A percentile compares a stretch with the other conserved stretches of the same genome.
phyloP scores from a whole-genome alignment of 2,329 filamentous ascomycete species.

The Sporothrix phasma region DNA sequence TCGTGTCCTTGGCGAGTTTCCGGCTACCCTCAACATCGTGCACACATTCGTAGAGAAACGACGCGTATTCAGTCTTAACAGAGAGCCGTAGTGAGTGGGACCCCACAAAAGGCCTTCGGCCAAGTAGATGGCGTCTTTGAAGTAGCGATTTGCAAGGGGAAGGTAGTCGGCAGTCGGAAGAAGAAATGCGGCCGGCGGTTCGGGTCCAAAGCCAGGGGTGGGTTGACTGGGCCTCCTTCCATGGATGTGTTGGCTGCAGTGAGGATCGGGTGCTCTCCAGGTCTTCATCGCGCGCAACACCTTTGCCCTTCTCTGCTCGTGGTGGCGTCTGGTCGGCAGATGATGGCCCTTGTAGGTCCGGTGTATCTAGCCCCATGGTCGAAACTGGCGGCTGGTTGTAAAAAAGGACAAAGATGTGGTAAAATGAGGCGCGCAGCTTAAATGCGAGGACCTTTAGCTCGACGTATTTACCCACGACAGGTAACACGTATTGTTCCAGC shows the following conservation, averaged over 20 bases:
- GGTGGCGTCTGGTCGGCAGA: slow-evolving; percentile 26
- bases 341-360: slow-evolving; percentile 32
- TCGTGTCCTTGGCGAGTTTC: slow-evolving; percentile 67
- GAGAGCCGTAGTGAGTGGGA: slow-evolving; percentile 84
- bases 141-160: slow-evolving; percentile 69
- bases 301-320: slow-evolving; percentile 40
- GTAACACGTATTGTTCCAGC: slow-evolving; percentile 78
- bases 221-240: slow-evolving; percentile 50
- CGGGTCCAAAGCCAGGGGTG: slow-evolving; percentile 43
- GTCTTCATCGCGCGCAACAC: slow-evolving; percentile 31
- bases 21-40: slow-evolving; percentile 71
- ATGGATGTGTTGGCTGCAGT: slow-evolving; percentile 39
- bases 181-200: slow-evolving; percentile 59
- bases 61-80: slow-evolving; percentile 83
- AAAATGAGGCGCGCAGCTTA: slow-evolving; percentile 88
- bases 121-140: slow-evolving; percentile 64
- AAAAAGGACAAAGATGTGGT: slow-evolving; percentile 93
- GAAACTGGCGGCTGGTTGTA: slow-evolving; percentile 80
- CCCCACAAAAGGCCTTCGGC: slow-evolving; percentile 71
- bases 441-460: slow-evolving; percentile 84
- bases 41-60: slow-evolving; percentile 87
- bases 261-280: slow-evolving; percentile 33
- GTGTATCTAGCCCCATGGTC: slow-evolving; percentile 43
- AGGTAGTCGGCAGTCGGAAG: slow-evolving; percentile 73
- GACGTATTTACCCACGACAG: slow-evolving; percentile 65